Conservation (phyloP, 2,329 filamentous ascomycete genomes). For the Paraconiothyrium sp. region DNA sequence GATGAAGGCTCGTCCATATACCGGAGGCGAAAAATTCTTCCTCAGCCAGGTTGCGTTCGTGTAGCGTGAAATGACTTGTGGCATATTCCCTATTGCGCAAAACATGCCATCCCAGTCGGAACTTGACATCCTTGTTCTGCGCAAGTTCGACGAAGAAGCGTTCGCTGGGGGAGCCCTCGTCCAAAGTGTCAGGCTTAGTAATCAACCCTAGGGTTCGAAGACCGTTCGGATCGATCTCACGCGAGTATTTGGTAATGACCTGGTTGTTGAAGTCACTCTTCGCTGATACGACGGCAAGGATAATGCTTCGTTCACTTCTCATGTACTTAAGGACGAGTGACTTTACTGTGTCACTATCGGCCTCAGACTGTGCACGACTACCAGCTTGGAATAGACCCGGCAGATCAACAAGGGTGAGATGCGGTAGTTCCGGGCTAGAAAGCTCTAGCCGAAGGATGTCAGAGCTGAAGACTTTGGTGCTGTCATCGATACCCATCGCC, state of each 20-base stretch:
- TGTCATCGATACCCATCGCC: constrained; percentile 55
- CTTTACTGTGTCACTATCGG: constrained; percentile 45
- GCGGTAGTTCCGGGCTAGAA: constrained; percentile 29
- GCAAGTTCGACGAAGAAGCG: constrained; percentile 48
- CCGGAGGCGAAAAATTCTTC: constrained; percentile 44
- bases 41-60: constrained; percentile 53
- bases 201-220: constrained; percentile 65
- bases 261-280: constrained; percentile 65
- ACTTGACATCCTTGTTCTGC: constrained; percentile 50
- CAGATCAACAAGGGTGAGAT: constrained; percentile 46
- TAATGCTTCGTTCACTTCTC: constrained; percentile 65
- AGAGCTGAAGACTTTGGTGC: constrained; percentile 27
- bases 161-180: constrained; percentile 53
- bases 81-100: constrained; percentile 58
- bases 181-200: constrained; percentile 63
- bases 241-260: constrained; percentile 60
- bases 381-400: constrained; percentile 51
- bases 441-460: constrained; percentile 41
- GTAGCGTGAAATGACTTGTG: constrained; percentile 29
- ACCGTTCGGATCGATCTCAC: constrained; percentile 57
- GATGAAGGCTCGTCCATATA: constrained; percentile 49
- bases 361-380: constrained; percentile 40
- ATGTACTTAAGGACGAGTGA: constrained; percentile 64
- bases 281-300: constrained; percentile 59
- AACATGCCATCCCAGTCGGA: constrained; percentile 62